Conservation (phyloP, 2,329 filamentous ascomycete species). For the Colletotrichum musicola region DNA sequence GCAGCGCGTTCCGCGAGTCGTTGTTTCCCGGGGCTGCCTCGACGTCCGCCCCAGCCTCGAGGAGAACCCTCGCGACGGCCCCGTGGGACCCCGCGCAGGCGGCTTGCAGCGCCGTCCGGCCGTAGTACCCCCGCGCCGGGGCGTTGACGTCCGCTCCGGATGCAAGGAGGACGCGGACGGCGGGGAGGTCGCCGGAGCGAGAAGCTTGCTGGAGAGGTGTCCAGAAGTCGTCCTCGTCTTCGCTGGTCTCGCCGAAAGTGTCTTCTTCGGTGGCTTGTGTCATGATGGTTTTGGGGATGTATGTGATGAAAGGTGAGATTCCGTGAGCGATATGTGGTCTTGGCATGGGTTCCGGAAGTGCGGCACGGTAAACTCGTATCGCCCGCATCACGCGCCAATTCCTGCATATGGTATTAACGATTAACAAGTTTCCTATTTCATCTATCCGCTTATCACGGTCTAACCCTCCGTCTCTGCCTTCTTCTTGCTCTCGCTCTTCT, state of each 20-base stretch:
- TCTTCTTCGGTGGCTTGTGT: not conserved
- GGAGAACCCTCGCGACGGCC: conserved; percentile 44
- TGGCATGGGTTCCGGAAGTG: not conserved
- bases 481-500: conserved; percentile 45
- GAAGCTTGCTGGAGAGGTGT: conserved; percentile 51
- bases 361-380: conserved; percentile 11
- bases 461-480: conserved; percentile 31
- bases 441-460: not conserved
- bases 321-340: not conserved
- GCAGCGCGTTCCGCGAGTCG: conserved; percentile 54
- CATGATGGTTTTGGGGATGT: not conserved
- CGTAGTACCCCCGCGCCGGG: conserved; percentile 49
- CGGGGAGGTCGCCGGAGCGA: conserved; percentile 46
- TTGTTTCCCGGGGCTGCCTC: conserved; percentile 50
- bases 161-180: conserved; percentile 44
- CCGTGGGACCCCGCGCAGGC: conserved; percentile 47
- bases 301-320: not conserved
- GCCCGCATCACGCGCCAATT: no score
- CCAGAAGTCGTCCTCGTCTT: conserved; percentile 49
- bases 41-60: conserved; percentile 49
- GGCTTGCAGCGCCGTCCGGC: conserved; percentile 53
- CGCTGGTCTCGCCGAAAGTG: not conserved
- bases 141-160: conserved; percentile 48
- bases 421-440: no score
- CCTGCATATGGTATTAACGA: no score